Conservation (phyloP, 164 flowering plant genomes). For the Santalum album region DNA sequence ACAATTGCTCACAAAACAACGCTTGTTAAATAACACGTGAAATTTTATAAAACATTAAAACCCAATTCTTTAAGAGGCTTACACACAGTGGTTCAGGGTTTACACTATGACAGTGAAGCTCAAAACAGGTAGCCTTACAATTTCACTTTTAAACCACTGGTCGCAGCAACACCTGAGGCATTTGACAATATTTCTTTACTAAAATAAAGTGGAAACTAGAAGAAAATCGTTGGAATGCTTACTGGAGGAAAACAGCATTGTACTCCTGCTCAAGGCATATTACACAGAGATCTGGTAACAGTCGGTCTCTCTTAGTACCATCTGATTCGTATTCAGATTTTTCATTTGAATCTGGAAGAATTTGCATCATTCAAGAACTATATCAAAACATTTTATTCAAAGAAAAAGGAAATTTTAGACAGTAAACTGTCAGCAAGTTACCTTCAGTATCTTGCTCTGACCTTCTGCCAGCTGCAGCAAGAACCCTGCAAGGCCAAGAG, state of each 20-base stretch:
- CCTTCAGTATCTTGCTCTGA: conserved; percentile 63
- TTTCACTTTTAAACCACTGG: no score
- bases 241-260: conserved; percentile 96
- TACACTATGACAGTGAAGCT: no score
- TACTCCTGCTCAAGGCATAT: conserved; percentile 92
- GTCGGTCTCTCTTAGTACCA: conserved; percentile 33
- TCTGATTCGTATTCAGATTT: conserved; percentile 49
- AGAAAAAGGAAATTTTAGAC: not conserved
- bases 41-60: no score
- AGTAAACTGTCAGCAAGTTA: conserved; percentile 11
- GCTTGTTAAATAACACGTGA: no score
- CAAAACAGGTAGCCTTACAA: no score
- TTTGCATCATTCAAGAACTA: not conserved
- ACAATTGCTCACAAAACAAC: no score
- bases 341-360: conserved; percentile 33
- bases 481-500: conserved; percentile 58
- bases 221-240: conserved; percentile 25
- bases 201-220: not conserved
- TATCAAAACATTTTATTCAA: conserved; percentile 1
- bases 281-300: conserved; percentile 82
- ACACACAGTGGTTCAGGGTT: no score
- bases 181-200: not conserved
- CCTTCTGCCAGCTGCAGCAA: conserved; percentile 83
- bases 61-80: no score
- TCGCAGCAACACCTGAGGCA: no score